Conservation (phyloP, 305 asterid genomes). For the Ajuga reptans region DNA sequence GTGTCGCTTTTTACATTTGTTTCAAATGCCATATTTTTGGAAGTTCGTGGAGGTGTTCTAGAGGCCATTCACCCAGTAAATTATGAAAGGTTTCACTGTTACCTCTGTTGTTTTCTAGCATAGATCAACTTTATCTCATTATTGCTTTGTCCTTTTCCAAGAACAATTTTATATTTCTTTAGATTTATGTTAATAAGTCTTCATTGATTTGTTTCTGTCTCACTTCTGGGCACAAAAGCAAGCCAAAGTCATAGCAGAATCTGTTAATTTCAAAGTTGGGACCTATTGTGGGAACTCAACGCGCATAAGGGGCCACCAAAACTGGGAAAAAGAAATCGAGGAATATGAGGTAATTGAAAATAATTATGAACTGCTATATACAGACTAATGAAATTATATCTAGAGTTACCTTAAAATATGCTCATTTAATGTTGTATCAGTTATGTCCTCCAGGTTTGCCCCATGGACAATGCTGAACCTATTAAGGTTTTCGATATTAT, state of each 20-base stretch:
- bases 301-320: constrained; percentile 37
- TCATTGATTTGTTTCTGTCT: constrained; percentile 3
- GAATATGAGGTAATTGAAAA: constrained; percentile 68
- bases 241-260: constrained; percentile 74
- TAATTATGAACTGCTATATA: constrained; percentile 13
- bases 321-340: constrained; percentile 82
- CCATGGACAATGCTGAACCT: background rate
- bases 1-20: background rate
- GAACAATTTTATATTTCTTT: background rate
- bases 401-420: background rate
- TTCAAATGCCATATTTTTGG: background rate
- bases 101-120: background rate
- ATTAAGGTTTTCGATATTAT: background rate
- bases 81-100: background rate
- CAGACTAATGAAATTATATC: background rate
- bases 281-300: constrained; percentile 53
- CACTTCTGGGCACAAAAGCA: constrained; percentile 46
- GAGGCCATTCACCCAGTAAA: background rate
- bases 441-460: background rate
- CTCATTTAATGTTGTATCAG: background rate
- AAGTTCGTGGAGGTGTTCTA: background rate
- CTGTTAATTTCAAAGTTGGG: constrained; percentile 69
- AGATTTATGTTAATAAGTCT: background rate
- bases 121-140: background rate
- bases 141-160: constrained; percentile 1